Conservation (phyloP, 2,329 filamentous ascomycete genomes). For the Zymoseptoria ardabiliae region DNA sequence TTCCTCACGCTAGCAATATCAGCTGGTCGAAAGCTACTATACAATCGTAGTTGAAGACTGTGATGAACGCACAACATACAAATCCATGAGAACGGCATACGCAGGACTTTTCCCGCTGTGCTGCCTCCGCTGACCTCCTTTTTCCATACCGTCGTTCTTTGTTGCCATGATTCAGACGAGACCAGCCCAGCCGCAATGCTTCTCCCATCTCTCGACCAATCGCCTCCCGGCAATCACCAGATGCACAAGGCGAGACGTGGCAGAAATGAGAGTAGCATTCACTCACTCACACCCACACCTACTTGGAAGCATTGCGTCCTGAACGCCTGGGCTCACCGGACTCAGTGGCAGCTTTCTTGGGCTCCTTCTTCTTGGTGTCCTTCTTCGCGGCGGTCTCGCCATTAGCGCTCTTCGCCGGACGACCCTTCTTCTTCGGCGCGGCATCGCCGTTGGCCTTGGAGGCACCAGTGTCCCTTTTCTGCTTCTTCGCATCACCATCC, state of each 20-base stretch:
- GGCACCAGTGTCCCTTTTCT: slow-evolving; percentile 28
- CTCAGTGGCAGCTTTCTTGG: slow-evolving; percentile 44
- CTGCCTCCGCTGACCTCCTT: not conserved
- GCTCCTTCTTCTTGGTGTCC: slow-evolving; percentile 36
- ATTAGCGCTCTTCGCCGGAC: slow-evolving; percentile 33
- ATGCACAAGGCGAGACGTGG: not conserved
- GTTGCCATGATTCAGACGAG: not conserved
- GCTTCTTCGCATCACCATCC: slow-evolving; percentile 25
- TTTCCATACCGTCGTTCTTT: not conserved
- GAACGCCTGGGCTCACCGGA: slow-evolving; percentile 43
- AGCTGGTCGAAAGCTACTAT: not conserved
- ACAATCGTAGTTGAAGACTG: not conserved
- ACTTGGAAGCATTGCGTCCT: slow-evolving; percentile 31
- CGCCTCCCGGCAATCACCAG: not conserved
- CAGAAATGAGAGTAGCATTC: not conserved
- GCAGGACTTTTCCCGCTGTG: not conserved
- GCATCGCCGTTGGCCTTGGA: slow-evolving; percentile 29
- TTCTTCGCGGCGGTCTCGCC: slow-evolving; percentile 28
- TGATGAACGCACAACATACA: not conserved
- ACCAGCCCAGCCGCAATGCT: not conserved
- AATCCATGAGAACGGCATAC: not conserved
- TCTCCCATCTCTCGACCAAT: not conserved
- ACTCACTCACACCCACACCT: not conserved
- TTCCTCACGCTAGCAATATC: not conserved
- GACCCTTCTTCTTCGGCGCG: slow-evolving; percentile 31